These are phyloP conservation scores for Boletus sensibilis DNA, from an alignment of 768 basidiomycete species.

Conservation along the genomic window DNA sequence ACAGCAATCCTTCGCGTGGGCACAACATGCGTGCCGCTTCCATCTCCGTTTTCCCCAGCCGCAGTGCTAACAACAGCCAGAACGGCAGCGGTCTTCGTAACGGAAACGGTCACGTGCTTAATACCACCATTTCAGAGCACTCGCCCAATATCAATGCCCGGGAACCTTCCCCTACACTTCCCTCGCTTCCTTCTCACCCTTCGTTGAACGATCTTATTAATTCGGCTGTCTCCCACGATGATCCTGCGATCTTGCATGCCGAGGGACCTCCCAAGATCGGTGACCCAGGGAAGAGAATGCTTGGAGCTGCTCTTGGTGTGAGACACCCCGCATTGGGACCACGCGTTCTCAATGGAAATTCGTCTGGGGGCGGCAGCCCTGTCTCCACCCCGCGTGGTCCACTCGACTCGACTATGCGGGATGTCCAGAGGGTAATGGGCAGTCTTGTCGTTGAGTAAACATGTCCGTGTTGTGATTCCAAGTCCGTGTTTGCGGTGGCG, in stretches of 20 bases:
- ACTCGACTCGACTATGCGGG: slow-evolving; percentile 58
- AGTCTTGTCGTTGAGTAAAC: slow-evolving; percentile 71
- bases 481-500: slow-evolving; percentile 18
- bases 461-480: slow-evolving; percentile 7
- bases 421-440: slow-evolving; percentile 75
- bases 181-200: slow-evolving; percentile 76
- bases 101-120: slow-evolving; percentile 39
- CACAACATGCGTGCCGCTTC: slow-evolving; percentile 70
- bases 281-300: slow-evolving; percentile 86
- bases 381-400: slow-evolving; percentile 33
- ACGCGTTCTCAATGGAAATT: slow-evolving; percentile 47
- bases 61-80: slow-evolving; percentile 42
- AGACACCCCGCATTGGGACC: slow-evolving; percentile 74
- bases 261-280: slow-evolving; percentile 75
- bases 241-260: slow-evolving; percentile 64
- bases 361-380: slow-evolving; percentile 35
- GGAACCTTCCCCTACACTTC: slow-evolving; percentile 81
- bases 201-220: slow-evolving; percentile 83
- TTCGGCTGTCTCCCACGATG: slow-evolving; percentile 57
- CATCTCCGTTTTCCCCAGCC: slow-evolving; percentile 60
- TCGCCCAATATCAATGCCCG: slow-evolving; percentile 45
- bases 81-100: slow-evolving; percentile 32
- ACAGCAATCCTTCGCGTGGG: slow-evolving; percentile 61
- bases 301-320: slow-evolving; percentile 81
- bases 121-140: slow-evolving; percentile 51